Percentiles rank a stretch among this genome's conserved stretches.
These are phyloP conservation scores for Sporothrix brunneoviolacea DNA, from an alignment of 2,329 filamentous ascomycete genomes.

Conservation along the genomic window DNA sequence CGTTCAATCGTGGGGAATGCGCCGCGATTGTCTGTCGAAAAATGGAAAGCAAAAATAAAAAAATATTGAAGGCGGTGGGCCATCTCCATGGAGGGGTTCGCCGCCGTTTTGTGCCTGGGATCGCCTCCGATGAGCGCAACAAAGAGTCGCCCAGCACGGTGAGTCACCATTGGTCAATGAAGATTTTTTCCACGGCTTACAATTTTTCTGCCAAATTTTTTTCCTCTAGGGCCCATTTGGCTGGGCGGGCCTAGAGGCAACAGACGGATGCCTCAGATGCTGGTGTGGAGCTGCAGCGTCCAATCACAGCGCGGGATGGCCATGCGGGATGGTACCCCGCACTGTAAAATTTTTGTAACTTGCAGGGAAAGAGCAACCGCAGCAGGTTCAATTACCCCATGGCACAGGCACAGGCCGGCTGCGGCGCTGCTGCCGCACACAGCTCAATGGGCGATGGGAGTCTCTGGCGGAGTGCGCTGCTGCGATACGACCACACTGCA, in stretches of 20 bases:
- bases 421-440: neutral
- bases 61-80: conserved; percentile 11
- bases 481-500: no score
- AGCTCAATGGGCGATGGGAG: no score
- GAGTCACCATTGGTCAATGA: conserved; percentile 21
- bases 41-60: neutral
- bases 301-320: neutral
- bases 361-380: neutral
- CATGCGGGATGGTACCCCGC: conserved; percentile 4
- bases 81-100: conserved; percentile 2
- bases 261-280: no score
- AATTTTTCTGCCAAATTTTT: neutral
- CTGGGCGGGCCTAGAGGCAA: no score
- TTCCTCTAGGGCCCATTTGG: no score
- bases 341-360: conserved; percentile 1
- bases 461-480: no score
- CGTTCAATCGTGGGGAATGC: no score
- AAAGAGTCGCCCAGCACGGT: neutral
- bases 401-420: neutral
- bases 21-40: neutral
- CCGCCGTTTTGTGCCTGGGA: neutral
- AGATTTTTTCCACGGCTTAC: neutral
- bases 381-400: conserved; percentile 3
- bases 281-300: no score
- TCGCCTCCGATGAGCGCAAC: conserved; percentile 16